Conservation (phyloP, 2,329 filamentous ascomycete species). For the Decorospora gaudefroyi region DNA sequence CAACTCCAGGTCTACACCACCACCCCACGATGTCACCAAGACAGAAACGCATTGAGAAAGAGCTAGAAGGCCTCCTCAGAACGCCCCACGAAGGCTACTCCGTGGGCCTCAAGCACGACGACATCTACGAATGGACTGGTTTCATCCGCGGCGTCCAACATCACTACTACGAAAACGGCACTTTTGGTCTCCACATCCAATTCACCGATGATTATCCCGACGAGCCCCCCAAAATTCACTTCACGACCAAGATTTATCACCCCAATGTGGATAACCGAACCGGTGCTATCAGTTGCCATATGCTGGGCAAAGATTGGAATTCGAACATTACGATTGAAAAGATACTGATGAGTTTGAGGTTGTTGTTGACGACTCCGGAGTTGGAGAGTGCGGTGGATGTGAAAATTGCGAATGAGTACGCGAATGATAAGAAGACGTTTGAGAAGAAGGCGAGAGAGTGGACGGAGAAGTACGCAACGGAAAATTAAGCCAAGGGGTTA, state of each 20-base stretch:
- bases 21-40: neutral
- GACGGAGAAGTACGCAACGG: conserved; percentile 6
- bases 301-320: conserved; percentile 2
- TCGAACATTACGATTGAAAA: conserved; percentile 5
- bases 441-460: conserved; percentile 2
- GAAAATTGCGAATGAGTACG: conserved; percentile 5
- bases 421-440: neutral
- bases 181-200: conserved; percentile 3
- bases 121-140: conserved; percentile 5
- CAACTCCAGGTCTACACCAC: too few species aligned
- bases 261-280: conserved; percentile 1
- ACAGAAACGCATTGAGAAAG: conserved; percentile 8
- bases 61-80: conserved; percentile 4
- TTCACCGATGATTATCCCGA: conserved; percentile 7
- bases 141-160: neutral
- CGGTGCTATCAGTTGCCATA: neutral
- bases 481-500: neutral
- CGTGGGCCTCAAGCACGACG: conserved; percentile 1
- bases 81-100: neutral
- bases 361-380: conserved; percentile 4
- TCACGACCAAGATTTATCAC: conserved; percentile 8
- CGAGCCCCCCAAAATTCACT: conserved; percentile 4
- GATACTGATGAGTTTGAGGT: conserved; percentile 1
- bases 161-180: conserved; percentile 4
- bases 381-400: conserved; percentile 6